These are phyloP conservation scores for Helenozyma baotianmanensis DNA, from an alignment of 805 yeast species.

Conservation along the genomic window DNA sequence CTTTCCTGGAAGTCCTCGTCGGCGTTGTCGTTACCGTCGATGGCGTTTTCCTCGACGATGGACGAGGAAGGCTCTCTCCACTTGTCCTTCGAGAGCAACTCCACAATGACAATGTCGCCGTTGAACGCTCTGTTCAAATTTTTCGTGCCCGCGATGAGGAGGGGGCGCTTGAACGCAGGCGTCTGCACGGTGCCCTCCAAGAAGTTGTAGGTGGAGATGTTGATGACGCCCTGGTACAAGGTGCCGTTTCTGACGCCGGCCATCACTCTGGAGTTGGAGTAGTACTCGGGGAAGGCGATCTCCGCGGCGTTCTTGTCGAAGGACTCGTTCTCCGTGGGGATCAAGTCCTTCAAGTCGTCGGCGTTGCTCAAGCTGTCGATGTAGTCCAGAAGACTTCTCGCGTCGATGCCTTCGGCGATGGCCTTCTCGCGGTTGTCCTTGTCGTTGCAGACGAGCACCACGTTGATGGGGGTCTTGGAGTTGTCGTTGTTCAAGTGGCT, in stretches of 20 bases:
- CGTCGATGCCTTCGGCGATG: conserved; percentile 44
- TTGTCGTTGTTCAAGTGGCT: conserved; percentile 48
- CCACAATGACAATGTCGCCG: conserved; percentile 89
- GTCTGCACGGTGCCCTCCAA: conserved; percentile 80
- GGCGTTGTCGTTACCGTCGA: conserved; percentile 57
- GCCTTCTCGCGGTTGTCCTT: conserved; percentile 60
- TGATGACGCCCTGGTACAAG: conserved; percentile 77
- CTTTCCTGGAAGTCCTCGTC: conserved; percentile 50
- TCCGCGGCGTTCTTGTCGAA: conserved; percentile 41
- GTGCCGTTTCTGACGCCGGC: conserved; percentile 90
- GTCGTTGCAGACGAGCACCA: conserved; percentile 75
- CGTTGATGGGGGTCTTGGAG: conserved; percentile 34
- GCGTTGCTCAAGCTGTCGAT: conserved; percentile 65
- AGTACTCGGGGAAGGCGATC: conserved; percentile 69
- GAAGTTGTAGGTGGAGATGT: conserved; percentile 79
- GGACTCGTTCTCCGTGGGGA: conserved; percentile 54
- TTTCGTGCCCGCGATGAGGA: conserved; percentile 76
- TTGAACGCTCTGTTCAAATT: conserved; percentile 86
- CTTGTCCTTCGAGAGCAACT: conserved; percentile 73
- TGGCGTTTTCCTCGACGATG: conserved; percentile 68
- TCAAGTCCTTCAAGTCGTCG: conserved; percentile 69
- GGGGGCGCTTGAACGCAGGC: conserved; percentile 71
- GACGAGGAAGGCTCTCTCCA: conserved; percentile 86
- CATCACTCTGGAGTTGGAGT: conserved; percentile 73
- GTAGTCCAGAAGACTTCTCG: conserved; percentile 63